A percentile compares a stretch with the other conserved stretches of the same genome.
Evolutionary conservation across 306 rosid species (phyloP).

Genomic region (Ceratonia siliqua): DNA sequence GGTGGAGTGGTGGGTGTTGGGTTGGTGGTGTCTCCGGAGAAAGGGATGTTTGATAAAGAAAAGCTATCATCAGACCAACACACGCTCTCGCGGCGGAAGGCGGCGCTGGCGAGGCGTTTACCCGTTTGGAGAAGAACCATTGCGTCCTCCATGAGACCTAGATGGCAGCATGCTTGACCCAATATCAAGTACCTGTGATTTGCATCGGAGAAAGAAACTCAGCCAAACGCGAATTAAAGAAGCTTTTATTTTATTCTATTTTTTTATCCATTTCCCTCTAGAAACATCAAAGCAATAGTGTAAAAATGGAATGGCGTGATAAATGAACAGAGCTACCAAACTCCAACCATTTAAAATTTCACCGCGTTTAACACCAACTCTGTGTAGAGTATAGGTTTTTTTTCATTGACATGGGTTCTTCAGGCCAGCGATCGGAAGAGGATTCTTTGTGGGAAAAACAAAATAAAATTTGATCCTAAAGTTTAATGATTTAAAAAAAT

Average conservation of each 20-base stretch:
- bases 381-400: not conserved
- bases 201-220: not conserved
- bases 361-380: not conserved
- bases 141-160: conserved; percentile 96
- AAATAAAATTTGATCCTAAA: not conserved
- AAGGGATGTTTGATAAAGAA: conserved; percentile 48
- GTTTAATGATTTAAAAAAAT: not conserved
- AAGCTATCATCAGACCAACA: conserved; percentile 90
- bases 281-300: not conserved
- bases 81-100: conserved; percentile 89
- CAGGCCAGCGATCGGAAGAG: not conserved
- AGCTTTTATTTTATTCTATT: not conserved
- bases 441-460: not conserved
- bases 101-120: conserved; percentile 85
- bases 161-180: conserved; percentile 92
- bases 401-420: not conserved
- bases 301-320: not conserved
- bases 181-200: conserved; percentile 69
- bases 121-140: conserved; percentile 95
- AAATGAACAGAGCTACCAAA: not conserved
- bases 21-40: conserved; percentile 36
- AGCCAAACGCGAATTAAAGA: not conserved
- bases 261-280: not conserved
- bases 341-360: conserved; percentile 4
- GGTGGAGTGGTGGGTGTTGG: conserved; percentile 52